Evolutionary conservation across 139 green algal species (phyloP).

Genomic region (Chlorella vulgaris): DNA sequence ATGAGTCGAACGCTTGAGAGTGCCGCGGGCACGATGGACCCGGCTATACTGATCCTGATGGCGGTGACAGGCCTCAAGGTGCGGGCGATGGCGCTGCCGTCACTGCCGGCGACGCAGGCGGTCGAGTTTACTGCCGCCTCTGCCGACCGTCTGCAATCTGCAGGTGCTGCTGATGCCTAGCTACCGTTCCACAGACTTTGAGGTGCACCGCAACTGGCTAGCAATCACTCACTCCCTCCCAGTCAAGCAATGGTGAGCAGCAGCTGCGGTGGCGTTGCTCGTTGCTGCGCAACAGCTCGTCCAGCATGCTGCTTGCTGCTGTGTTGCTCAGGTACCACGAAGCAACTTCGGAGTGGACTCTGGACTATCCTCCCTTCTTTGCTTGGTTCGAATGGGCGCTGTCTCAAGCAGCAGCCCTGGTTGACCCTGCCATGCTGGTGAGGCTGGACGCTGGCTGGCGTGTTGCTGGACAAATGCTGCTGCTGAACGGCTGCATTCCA

Average conservation of each 20-base stretch:
- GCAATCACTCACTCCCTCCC: conserved; percentile 87
- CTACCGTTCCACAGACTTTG: conserved; percentile 95
- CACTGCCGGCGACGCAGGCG: background rate
- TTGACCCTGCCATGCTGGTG: conserved; percentile 88
- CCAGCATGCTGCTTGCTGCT: no score
- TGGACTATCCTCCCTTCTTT: conserved; percentile 98
- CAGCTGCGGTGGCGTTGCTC: no score
- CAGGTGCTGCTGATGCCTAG: conserved; percentile 83
- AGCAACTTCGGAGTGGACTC: conserved; percentile 88
- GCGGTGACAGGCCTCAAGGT: conserved; percentile 20
- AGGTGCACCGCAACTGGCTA: conserved; percentile 97
- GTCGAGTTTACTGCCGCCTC: background rate
- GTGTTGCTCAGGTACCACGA: conserved; percentile 43
- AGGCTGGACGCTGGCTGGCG: background rate
- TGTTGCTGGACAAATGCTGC: no score
- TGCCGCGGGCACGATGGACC: no score
- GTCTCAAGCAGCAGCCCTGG: conserved; percentile 55
- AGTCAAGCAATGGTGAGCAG: conserved; percentile 66
- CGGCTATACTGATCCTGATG: conserved; percentile 8
- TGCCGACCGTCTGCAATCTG: no score
- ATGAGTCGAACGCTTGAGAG: no score
- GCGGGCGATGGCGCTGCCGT: background rate
- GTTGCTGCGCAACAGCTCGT: no score
- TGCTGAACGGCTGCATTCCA: no score
- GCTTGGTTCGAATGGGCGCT: conserved; percentile 91